A percentile compares a stretch with the other conserved stretches of the same genome.
Evolutionary conservation across 2,329 filamentous ascomycete species (phyloP).

Genomic region (Tolypocladium endophyticum): DNA sequence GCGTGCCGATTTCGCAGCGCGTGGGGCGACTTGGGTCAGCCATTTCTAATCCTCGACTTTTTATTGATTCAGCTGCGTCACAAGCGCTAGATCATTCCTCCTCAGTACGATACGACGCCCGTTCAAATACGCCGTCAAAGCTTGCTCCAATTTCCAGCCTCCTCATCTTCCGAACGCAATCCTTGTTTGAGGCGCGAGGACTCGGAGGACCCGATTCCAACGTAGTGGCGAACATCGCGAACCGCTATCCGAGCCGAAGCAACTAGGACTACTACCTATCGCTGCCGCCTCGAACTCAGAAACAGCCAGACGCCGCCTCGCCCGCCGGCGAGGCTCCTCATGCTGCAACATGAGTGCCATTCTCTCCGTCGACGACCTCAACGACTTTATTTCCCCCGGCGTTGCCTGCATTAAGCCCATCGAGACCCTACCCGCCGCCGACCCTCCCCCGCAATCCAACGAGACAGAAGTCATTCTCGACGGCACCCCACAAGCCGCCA

Average conservation of each 20-base stretch:
- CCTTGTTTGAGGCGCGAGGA: not conserved
- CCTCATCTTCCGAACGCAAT: not conserved
- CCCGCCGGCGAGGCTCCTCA: not conserved
- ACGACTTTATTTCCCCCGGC: conserved; percentile 97
- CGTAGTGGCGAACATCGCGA: not conserved
- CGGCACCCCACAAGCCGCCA: conserved; percentile 53
- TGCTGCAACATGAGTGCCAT: conserved; percentile 76
- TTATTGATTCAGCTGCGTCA: conserved; percentile 14
- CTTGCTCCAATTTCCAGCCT: not conserved
- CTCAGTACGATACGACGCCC: not conserved
- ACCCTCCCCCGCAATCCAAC: conserved; percentile 24
- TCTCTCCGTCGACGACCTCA: conserved; percentile 89
- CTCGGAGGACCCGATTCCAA: not conserved
- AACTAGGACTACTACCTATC: not conserved
- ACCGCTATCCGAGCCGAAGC: not conserved
- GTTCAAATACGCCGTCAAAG: not conserved
- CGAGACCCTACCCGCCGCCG: conserved; percentile 68
- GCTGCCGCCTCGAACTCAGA: not conserved
- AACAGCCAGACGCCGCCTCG: not conserved
- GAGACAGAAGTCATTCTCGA: conserved; percentile 88
- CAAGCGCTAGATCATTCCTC: not conserved
- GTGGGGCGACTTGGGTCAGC: not conserved
- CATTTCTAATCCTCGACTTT: conserved; percentile 23
- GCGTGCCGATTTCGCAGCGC: conserved; percentile 5
- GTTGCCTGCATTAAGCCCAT: conserved; percentile 98